phyloP scores from a whole-genome alignment of 768 basidiomycete species.

The Symmetrospora coprosmae region DNA sequence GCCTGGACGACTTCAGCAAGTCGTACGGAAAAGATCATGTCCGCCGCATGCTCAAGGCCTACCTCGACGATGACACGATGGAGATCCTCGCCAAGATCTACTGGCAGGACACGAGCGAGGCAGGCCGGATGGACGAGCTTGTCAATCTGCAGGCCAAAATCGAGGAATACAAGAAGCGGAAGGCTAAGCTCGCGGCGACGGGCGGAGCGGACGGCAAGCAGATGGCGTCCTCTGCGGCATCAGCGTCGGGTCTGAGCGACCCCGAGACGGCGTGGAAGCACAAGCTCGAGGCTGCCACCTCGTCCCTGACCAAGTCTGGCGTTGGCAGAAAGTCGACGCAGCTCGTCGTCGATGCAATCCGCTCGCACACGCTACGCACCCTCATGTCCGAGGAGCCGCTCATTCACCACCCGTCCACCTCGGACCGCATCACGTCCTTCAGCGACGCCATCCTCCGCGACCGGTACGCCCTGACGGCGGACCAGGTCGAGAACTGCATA shows the following conservation, averaged over 20 bases:
- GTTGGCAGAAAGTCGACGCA: slow-evolving; percentile 86
- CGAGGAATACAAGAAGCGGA: neutral
- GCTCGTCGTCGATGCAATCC: slow-evolving; percentile 83
- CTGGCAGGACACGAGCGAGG: slow-evolving; percentile 71
- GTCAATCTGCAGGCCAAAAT: slow-evolving; percentile 45
- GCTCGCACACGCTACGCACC: slow-evolving; percentile 38
- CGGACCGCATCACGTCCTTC: slow-evolving; percentile 80
- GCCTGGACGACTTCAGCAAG: slow-evolving; percentile 69
- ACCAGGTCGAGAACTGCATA: slow-evolving; percentile 98
- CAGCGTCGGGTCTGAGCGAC: slow-evolving; percentile 36
- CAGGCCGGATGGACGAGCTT: slow-evolving; percentile 54
- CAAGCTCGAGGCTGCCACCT: slow-evolving; percentile 87
- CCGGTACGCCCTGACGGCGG: slow-evolving; percentile 81
- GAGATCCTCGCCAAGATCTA: slow-evolving; percentile 93
- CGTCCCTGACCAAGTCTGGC: slow-evolving; percentile 85
- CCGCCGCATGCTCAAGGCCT: slow-evolving; percentile 69
- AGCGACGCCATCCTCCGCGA: slow-evolving; percentile 86
- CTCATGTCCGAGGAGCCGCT: slow-evolving; percentile 92
- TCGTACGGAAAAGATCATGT: slow-evolving; percentile 82
- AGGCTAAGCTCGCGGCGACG: neutral
- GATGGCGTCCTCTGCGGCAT: slow-evolving; percentile 40
- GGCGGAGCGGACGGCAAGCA: slow-evolving; percentile 34
- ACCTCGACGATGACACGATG: slow-evolving; percentile 94
- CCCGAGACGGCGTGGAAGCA: slow-evolving; percentile 87
- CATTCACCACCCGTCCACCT: slow-evolving; percentile 70